Conservation (phyloP, 2,329 filamentous ascomycete genomes). For the Macrophomina tecta region DNA sequence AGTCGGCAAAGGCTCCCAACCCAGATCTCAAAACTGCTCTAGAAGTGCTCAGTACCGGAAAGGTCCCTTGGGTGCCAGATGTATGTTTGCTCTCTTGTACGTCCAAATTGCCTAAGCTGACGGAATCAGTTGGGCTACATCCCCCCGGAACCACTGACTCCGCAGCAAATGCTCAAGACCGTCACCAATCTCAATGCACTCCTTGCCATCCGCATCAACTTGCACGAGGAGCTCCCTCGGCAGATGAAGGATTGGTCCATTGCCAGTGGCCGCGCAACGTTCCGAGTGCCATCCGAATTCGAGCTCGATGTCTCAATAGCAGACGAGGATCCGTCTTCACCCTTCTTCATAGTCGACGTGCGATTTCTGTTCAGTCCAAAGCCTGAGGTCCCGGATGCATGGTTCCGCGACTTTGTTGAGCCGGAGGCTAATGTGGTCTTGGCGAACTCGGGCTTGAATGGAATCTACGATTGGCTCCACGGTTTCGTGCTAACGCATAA, state of each 20-base stretch:
- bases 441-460: constrained; percentile 69
- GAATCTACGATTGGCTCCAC: constrained; percentile 86
- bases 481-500: constrained; percentile 90
- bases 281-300: constrained; percentile 81
- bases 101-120: constrained; percentile 24
- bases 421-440: constrained; percentile 74
- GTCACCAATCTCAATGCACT: constrained; percentile 83
- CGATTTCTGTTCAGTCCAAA: constrained; percentile 79
- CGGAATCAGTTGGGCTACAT: constrained; percentile 72
- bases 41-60: constrained; percentile 80
- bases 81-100: constrained; percentile 53
- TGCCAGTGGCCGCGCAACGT: constrained; percentile 86
- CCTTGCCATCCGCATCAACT: constrained; percentile 79
- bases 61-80: constrained; percentile 79
- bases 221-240: constrained; percentile 82
- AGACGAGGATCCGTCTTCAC: constrained; percentile 79
- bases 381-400: constrained; percentile 63
- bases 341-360: constrained; percentile 95
- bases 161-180: constrained; percentile 74
- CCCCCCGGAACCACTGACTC: constrained; percentile 71
- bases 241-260: constrained; percentile 80
- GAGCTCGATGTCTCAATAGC: constrained; percentile 92
- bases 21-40: constrained; percentile 91
- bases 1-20: constrained; percentile 77
- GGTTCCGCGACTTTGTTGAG: constrained; percentile 71